Base-by-base conservation (phyloP, 345 rosid species). In the Eucalyptus leucophloia region DNA sequence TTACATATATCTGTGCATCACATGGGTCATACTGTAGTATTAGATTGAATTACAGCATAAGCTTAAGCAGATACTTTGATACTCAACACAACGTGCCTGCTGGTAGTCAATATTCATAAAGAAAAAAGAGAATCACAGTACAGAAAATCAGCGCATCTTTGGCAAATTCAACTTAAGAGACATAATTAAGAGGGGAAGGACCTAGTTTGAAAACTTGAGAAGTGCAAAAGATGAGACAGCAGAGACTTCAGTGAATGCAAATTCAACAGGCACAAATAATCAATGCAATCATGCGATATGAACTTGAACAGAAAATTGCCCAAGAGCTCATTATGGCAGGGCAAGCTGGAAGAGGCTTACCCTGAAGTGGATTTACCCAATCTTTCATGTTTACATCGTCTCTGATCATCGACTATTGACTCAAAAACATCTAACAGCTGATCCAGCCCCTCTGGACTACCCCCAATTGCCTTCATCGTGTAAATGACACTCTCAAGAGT, bases 401-500 rank as follows among this genome's bases (percentile, higher is more conserved):
- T 93, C 92, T 96, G 98, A 92, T 96, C 98, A 6, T 88, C 93
- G 77, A 97, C 97, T 98, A 97, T 96, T 23, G 96, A 95, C 90
- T 91, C 94, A 49, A 95, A 97, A 89, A 95, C 98, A 92, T 94
- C 94, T 94, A 97, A 92, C 88, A 96, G 93, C 83, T 91, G 90
- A 87, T 95, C 94, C 90, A 96, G 92, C 30, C 94, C 95, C 50
- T 92, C 93, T 3, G 89, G 86, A 54, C 93, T 56, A 51, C 93
- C 95, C 67, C 96, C 96, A 2, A 96, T 69, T 72, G 94, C 96
- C 92, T 96, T 94, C 94, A 96, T 88, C 2, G 95, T 91, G 89
- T 96, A 90, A 32, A 96, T 96, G n/a, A 94, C 94, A 92, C 99
- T 97, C 92, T 97, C 97, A 24, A 97, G 92, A 53, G 98, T 95